phyloP scores from a whole-genome alignment of 176 grass and related monocot genomes.

The Leersia perrieri region DNA sequence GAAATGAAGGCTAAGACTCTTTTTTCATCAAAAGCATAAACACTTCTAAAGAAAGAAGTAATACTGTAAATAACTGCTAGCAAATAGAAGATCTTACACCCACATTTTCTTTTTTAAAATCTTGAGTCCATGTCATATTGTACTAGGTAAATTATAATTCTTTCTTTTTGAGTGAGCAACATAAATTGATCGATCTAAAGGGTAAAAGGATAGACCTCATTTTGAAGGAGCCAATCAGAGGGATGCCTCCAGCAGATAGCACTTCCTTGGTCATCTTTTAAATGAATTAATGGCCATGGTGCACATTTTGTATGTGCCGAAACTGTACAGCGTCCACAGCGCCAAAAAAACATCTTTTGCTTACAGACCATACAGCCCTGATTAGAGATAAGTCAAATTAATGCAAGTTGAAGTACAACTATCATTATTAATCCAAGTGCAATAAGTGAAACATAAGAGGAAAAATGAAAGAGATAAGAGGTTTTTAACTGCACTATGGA shows the following conservation, averaged over 20 bases:
- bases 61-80: not conserved
- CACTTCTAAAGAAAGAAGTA: not conserved
- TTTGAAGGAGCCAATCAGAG: slow-evolving; percentile 60
- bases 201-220: slow-evolving; percentile 65
- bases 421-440: not conserved
- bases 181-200: slow-evolving; percentile 30
- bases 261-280: slow-evolving; percentile 49
- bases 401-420: slow-evolving; percentile 16
- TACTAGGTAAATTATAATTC: slow-evolving; percentile 3
- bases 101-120: not conserved
- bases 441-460: slow-evolving; percentile 1
- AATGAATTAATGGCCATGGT: slow-evolving; percentile 65
- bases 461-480: not conserved
- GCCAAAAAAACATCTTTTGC: slow-evolving; percentile 72
- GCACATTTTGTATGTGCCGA: slow-evolving; percentile 81
- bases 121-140: slow-evolving; percentile 3
- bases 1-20: not conserved
- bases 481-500: not conserved
- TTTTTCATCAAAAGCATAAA: not conserved
- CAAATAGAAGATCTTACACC: not conserved
- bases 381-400: slow-evolving; percentile 24
- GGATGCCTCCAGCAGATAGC: slow-evolving; percentile 70
- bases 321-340: slow-evolving; percentile 80
- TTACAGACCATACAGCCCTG: slow-evolving; percentile 81
- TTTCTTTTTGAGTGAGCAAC: not conserved